Evolutionary conservation across 2,329 filamentous ascomycete species (phyloP), one percentile per base, ranked within the genome.

Genomic region (Dichotomopilus funicola): DNA sequence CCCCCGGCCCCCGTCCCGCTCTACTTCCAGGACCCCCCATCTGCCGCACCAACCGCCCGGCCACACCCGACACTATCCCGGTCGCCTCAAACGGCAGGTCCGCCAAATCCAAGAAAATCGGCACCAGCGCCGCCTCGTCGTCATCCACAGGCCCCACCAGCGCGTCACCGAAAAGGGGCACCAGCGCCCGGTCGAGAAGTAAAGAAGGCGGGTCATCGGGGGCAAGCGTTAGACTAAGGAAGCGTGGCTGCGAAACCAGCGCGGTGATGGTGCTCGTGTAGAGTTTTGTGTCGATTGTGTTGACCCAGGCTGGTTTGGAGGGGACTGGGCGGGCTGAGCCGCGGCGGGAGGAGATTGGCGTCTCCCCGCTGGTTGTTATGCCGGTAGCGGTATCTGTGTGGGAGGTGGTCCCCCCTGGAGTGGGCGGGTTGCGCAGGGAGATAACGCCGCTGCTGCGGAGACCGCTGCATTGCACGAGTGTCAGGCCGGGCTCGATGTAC

Each of bases 51-150:
- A 97, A 76, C 53, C 85, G 81, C 33, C 91, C 89, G 0, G 92
- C 91, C 2, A 99, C 89, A 34, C 94, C 92, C 63, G 91, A 96
- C 3, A 99, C 90, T 56, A 99, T 96, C 27, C 92, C 92, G 0
- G 91, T 95, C 6, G 90, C 91, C 69, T 96, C 90, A 43, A 92
- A 79, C 0, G 92, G 89, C 42, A 97, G 75, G 43, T 83, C 83
- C 19, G 82, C 83, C 33, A 99, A 78, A 64, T 97, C 90, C 3
- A 99, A 79, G 56, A 91, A 92, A 63, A 99, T 94, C 1, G 94
- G 91, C 1, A 95, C 83, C 37, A 91, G 77, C 56, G 82, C 83
- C 61, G 85, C 45, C n/a, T 13, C 46, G 34, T 34, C 35, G 12
- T 31, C 45, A 0, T n/a, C 13, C 3, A 47, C 5, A 2, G 45